Evolutionary conservation across 164 flowering plant genomes (phyloP).

Genomic region (Umbellularia californica): DNA sequence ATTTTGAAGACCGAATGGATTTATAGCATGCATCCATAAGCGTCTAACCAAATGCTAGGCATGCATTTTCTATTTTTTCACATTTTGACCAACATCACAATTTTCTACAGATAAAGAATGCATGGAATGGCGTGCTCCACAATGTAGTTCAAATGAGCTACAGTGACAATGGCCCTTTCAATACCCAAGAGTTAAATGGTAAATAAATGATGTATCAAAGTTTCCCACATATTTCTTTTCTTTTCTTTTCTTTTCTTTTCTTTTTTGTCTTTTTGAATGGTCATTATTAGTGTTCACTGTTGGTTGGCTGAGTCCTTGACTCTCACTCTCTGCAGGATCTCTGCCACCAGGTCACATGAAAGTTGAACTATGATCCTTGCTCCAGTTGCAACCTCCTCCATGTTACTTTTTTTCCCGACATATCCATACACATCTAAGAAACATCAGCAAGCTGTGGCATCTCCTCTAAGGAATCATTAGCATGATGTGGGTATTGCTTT

Average conservation of each 20-base stretch:
- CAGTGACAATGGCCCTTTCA: constrained; percentile 30
- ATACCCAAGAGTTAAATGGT: constrained; percentile 51
- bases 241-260: no score
- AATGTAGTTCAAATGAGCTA: constrained; percentile 70
- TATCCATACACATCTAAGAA: no score
- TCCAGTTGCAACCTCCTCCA: background rate
- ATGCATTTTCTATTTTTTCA: no score
- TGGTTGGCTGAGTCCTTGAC: background rate
- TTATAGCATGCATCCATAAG: no score
- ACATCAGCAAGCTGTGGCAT: no score
- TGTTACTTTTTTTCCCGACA: background rate
- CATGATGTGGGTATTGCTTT: no score
- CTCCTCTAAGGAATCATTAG: no score
- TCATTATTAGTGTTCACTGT: background rate
- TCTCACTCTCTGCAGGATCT: constrained; percentile 34
- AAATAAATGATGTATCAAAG: background rate
- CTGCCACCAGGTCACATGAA: constrained; percentile 47
- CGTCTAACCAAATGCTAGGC: no score
- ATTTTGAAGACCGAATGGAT: no score
- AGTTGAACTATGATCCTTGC: constrained; percentile 48
- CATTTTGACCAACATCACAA: background rate
- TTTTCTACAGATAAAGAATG: constrained; percentile 41
- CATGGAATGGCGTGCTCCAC: constrained; percentile 84
- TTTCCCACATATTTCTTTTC: no score
- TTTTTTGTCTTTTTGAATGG: no score